Conservation (phyloP, 768 basidiomycete genomes). For the Plicaturopsis crispa region DNA sequence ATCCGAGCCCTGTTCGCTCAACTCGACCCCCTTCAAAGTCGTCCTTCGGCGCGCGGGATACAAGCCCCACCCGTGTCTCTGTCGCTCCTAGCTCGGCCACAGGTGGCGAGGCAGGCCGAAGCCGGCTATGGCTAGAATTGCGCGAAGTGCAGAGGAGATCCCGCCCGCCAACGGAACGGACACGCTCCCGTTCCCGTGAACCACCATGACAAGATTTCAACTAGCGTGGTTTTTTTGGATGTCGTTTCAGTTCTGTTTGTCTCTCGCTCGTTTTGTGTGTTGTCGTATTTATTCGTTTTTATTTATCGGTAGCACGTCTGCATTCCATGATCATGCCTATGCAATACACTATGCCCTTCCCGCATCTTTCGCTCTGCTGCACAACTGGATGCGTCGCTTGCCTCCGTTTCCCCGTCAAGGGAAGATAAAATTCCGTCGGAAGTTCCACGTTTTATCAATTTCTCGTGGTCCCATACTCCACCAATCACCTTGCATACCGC, state of each 20-base stretch:
- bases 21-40: constrained; percentile 17
- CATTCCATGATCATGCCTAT: too few relatives aligned
- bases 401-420: too few relatives aligned
- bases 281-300: not conserved
- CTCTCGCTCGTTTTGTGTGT: constrained; percentile 6
- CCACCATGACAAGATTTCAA: constrained; percentile 19
- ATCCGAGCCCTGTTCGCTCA: constrained; percentile 8
- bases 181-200: constrained; percentile 29
- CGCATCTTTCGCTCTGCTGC: too few relatives aligned
- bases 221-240: constrained; percentile 14
- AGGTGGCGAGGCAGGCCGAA: constrained; percentile 29
- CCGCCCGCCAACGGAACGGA: constrained; percentile 36
- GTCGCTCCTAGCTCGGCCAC: constrained; percentile 21
- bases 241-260: constrained; percentile 9
- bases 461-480: too few relatives aligned
- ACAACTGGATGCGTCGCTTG: too few relatives aligned
- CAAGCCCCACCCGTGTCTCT: constrained; percentile 11
- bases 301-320: too few relatives aligned
- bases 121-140: constrained; percentile 49
- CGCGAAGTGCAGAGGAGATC: constrained; percentile 40
- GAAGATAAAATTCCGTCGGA: too few relatives aligned
- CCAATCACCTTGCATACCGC: too few relatives aligned
- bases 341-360: too few relatives aligned
- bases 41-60: constrained; percentile 8
- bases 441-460: too few relatives aligned